Evolutionary conservation across 116 monocot genomes (phyloP), one percentile per base, ranked within the genome.

Genomic region (Posidonia oceanica): DNA sequence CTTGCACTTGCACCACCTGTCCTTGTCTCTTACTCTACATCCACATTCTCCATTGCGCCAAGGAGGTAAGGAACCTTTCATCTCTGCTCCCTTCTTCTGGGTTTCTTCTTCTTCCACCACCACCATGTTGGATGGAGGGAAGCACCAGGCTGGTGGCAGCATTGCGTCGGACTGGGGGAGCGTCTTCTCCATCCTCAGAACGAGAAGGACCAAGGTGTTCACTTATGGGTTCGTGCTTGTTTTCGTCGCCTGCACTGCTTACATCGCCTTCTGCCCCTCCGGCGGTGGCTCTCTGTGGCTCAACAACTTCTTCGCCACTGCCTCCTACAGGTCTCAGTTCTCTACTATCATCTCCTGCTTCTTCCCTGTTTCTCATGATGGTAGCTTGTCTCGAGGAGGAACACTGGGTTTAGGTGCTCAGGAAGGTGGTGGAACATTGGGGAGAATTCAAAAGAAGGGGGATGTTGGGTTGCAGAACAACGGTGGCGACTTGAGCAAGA

Each of bases 161-260:
- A 23, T 68, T 51, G 64, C 65, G 39, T 56, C 59, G 39, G 68
- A 75, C 12, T 42, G 76, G 12, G 74, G 48, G 55, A 38, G 51
- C 21, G 42, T 77, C 36, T 52, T 78, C 68, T 75, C 70, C 0
- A 16, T 70, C 11, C 14, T 79, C 16, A 68, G 68, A 36, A 68
- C 67, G 6, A 65, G 77, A 51, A 75, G 75, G 60, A 82, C 86
- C n/a, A 86, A 83, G 79, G 38, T 86, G 16, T 80, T 84, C 68
- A 64, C 73, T 55, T 80, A 75, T 66, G 87, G 80, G 4, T 83
- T 94, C 74, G 40, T 75, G 4, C 3, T 80, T n/a, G 77, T 82
- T 52, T 90, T 90, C 66, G 80, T 85, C 52, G 83, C 80, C 12
- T 85, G 79, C 81, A 94, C 90, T 0, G 73, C 82, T 2, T 94